phyloP scores from a whole-genome alignment of 805 yeast species.

The Myxozyma lipomycoides region DNA sequence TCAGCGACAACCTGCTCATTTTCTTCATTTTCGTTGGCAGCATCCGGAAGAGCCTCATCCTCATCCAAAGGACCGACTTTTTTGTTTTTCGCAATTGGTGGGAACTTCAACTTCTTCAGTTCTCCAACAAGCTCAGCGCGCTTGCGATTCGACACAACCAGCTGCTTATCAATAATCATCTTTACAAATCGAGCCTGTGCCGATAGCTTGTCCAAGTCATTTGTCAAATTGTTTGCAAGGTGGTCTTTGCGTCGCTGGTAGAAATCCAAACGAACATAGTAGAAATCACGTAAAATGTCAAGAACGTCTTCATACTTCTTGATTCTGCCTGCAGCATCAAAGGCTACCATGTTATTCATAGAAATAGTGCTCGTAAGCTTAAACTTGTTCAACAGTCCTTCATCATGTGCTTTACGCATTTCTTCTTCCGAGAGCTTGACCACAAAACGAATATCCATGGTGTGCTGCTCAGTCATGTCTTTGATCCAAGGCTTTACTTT shows the following conservation, averaged over 20 bases:
- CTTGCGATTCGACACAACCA: conserved; percentile 71
- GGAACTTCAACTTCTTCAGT: conserved; percentile 63
- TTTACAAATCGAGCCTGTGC: conserved; percentile 90
- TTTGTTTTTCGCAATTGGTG: conserved; percentile 37
- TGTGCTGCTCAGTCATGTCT: conserved; percentile 93
- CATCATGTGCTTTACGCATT: conserved; percentile 69
- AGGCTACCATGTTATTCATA: conserved; percentile 89
- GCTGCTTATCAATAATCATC: conserved; percentile 72
- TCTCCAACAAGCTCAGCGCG: conserved; percentile 60
- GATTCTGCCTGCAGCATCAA: conserved; percentile 84
- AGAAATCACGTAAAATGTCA: conserved; percentile 80
- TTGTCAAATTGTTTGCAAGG: conserved; percentile 61
- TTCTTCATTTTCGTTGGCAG: conserved; percentile 37
- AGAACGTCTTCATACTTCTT: conserved; percentile 71
- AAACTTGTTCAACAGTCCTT: conserved; percentile 82
- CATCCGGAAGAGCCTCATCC: conserved; percentile 55
- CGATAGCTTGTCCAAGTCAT: conserved; percentile 67
- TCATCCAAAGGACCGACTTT: conserved; percentile 52
- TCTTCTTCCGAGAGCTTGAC: conserved; percentile 72
- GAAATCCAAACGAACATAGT: conserved; percentile 77
- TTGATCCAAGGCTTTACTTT: conserved; percentile 80
- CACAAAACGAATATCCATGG: conserved; percentile 65
- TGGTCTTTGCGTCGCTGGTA: conserved; percentile 88
- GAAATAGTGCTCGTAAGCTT: conserved; percentile 65
- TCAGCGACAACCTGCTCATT: conserved; percentile 33